Evolutionary conservation across 345 rosid genomes (phyloP).

Genomic region (Microcos paniculata): DNA sequence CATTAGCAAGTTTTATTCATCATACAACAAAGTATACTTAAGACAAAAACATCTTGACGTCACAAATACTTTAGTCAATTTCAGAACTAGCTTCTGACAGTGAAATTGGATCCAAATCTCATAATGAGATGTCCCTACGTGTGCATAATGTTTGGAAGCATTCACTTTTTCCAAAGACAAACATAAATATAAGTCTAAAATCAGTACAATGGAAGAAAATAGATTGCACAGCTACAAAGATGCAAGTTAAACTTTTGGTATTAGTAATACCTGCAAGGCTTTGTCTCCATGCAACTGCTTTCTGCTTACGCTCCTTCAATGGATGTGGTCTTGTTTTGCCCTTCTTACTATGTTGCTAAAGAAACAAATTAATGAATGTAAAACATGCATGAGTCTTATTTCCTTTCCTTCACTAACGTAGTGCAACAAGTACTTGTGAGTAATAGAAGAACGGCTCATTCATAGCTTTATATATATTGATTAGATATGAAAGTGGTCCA

Average conservation of each 20-base stretch:
- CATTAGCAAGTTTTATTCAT: background rate
- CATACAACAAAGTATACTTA: background rate
- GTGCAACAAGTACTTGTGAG: background rate
- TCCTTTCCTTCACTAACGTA: background rate
- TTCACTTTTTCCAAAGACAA: background rate
- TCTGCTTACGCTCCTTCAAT: conserved; percentile 2
- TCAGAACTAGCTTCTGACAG: background rate
- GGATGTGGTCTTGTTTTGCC: conserved; percentile 28
- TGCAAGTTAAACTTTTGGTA: conserved; percentile 12
- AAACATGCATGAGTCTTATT: background rate
- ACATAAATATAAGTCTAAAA: background rate
- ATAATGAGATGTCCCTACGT: no score
- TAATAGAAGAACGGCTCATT: background rate
- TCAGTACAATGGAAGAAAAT: background rate
- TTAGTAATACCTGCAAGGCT: conserved; percentile 79
- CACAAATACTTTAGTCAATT: background rate
- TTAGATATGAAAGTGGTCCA: background rate
- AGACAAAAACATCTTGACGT: background rate
- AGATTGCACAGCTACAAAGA: background rate
- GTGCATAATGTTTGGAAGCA: no score
- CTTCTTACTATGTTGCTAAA: conserved; percentile 41
- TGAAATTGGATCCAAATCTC: background rate
- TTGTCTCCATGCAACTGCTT: conserved; percentile 35
- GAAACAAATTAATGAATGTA: conserved; percentile 9
- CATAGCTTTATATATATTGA: background rate